These are phyloP conservation scores for Dryadomyces sulphureus DNA, from an alignment of 2,329 filamentous ascomycete species.

Conservation along the genomic window DNA sequence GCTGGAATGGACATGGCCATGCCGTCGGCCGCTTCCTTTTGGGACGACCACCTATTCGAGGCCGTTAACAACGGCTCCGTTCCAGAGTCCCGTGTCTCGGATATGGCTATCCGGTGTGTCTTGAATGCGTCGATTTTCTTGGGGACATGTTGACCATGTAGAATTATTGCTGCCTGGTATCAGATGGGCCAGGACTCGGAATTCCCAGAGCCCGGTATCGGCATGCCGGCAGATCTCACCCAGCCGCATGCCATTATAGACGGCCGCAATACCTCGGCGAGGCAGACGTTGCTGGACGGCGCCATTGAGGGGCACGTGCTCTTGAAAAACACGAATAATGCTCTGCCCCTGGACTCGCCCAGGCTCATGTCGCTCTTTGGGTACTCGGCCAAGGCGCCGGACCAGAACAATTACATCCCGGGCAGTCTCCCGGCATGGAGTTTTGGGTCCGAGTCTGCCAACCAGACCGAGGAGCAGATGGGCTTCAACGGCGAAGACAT, in stretches of 20 bases:
- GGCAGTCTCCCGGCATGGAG: constrained; percentile 21
- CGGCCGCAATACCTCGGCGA: constrained; percentile 32
- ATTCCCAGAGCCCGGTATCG: constrained; percentile 31
- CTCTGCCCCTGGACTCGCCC: constrained; percentile 37
- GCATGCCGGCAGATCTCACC: constrained; percentile 33
- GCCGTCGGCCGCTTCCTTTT: constrained; percentile 31
- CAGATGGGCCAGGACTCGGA: constrained; percentile 35
- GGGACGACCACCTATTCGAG: constrained; percentile 37
- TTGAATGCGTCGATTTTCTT: constrained; percentile 1
- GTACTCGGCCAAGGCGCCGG: constrained; percentile 38
- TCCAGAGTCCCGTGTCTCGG: constrained; percentile 31
- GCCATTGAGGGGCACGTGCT: constrained; percentile 50
- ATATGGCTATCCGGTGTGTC: constrained; percentile 13
- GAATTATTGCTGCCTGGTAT: constrained; percentile 40
- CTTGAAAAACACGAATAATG: constrained; percentile 42
- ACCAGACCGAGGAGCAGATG: constrained; percentile 1
- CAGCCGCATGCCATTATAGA: constrained; percentile 37
- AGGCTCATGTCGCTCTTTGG: constrained; percentile 43
- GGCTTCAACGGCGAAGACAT: background rate
- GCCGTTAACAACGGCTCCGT: constrained; percentile 48
- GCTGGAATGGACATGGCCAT: constrained; percentile 61
- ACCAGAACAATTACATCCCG: constrained; percentile 24
- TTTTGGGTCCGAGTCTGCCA: constrained; percentile 22
- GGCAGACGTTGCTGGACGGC: constrained; percentile 31
- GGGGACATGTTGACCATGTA: constrained; percentile 9